Conservation (phyloP, 116 monocot species). For the Phalaenopsis hybrid region DNA sequence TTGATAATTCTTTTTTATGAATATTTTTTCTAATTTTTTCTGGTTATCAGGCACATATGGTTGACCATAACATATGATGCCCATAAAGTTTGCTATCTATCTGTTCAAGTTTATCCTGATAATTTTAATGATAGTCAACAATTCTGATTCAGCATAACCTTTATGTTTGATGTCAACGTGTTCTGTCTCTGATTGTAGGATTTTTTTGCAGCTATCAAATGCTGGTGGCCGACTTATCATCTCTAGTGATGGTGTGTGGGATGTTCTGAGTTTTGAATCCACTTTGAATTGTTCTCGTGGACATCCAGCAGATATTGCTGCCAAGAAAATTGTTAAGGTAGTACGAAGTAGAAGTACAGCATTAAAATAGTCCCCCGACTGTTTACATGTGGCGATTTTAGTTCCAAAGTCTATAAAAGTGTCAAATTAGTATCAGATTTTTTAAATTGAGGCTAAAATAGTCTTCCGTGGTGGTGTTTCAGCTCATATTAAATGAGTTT, state of each 20-base stretch:
- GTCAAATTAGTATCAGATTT: no score
- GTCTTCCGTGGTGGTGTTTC: no score
- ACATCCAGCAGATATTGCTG: constrained; percentile 12
- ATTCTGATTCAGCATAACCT: background rate
- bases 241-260: constrained; percentile 25
- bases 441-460: no score
- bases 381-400: no score
- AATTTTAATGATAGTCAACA: background rate
- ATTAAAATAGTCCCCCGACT: no score
- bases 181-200: background rate
- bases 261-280: constrained; percentile 14
- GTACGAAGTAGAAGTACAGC: no score
- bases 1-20: no score
- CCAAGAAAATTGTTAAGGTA: constrained; percentile 18
- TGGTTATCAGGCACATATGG: background rate
- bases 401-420: no score
- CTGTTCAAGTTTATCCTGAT: background rate
- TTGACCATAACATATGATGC: background rate
- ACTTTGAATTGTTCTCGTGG: constrained; percentile 17
- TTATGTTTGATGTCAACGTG: background rate
- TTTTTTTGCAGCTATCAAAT: constrained; percentile 12
- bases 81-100: no score
- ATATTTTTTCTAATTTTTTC: background rate
- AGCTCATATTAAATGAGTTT: no score
- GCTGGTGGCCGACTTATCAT: constrained; percentile 24